These are phyloP conservation scores for Brettanomyces anomalus DNA, from an alignment of 805 yeast species.

Conservation along the genomic window DNA sequence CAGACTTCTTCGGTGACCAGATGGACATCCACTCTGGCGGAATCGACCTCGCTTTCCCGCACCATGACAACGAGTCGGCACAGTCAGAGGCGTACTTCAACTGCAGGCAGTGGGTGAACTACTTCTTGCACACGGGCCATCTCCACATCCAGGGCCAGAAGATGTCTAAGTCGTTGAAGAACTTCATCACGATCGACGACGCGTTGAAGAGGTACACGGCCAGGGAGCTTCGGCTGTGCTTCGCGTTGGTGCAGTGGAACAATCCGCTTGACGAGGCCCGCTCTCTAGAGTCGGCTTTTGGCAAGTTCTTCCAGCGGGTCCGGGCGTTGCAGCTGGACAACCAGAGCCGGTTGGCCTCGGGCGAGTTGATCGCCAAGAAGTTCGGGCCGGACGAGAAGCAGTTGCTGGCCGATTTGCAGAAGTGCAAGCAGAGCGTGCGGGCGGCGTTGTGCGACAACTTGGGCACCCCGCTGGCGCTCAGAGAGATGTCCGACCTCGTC, in stretches of 20 bases:
- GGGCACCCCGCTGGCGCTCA: constrained; percentile 67
- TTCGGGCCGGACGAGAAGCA: constrained; percentile 40
- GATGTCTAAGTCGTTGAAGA: constrained; percentile 92
- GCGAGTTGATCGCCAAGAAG: constrained; percentile 54
- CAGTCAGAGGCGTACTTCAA: constrained; percentile 92
- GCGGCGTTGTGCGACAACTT: constrained; percentile 83
- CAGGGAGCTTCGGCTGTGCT: constrained; percentile 83
- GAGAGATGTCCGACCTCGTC: constrained; percentile 57
- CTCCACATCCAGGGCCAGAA: constrained; percentile 97
- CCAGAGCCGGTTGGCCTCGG: constrained; percentile 38
- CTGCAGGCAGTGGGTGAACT: constrained; percentile 92
- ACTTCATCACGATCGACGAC: constrained; percentile 89
- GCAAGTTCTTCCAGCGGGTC: constrained; percentile 80
- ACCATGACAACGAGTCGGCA: constrained; percentile 96
- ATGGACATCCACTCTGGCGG: constrained; percentile 98
- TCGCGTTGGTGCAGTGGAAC: constrained; percentile 90
- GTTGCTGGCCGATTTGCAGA: constrained; percentile 31
- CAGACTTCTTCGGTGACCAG: constrained; percentile 69
- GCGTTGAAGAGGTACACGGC: constrained; percentile 65
- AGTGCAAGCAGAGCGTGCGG: constrained; percentile 56
- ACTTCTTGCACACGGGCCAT: constrained; percentile 95
- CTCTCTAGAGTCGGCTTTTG: constrained; percentile 62
- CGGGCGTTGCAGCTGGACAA: constrained; percentile 71
- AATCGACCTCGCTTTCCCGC: constrained; percentile 95
- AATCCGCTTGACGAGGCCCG: constrained; percentile 83